Conservation (phyloP, 2,329 filamentous ascomycete genomes). For the Aspergillus arachidicola region DNA sequence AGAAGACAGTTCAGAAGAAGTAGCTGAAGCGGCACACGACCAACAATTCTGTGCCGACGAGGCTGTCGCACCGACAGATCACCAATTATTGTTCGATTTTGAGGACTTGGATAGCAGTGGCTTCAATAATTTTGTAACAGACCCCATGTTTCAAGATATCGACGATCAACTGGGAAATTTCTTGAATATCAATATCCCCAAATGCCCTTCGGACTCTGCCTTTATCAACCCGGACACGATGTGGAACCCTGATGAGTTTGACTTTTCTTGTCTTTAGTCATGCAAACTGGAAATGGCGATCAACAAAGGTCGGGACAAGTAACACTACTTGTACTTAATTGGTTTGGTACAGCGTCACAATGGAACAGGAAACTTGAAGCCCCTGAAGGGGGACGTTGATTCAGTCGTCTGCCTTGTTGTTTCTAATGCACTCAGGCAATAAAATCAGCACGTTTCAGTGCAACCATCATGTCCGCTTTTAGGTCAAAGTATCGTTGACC, state of each 20-base stretch:
- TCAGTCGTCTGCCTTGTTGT: no score
- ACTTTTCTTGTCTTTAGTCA: neutral
- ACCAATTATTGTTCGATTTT: neutral
- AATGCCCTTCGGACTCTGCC: slow-evolving; percentile 7
- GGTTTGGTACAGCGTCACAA: no score
- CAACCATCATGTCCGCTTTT: no score
- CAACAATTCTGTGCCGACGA: slow-evolving; percentile 5
- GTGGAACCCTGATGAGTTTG: neutral
- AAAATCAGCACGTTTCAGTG: no score
- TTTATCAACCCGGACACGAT: slow-evolving; percentile 7
- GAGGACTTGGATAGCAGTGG: neutral
- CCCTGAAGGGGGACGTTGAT: no score
- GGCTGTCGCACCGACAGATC: neutral
- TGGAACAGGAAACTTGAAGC: no score
- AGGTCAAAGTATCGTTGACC: no score
- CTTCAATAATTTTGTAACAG: neutral
- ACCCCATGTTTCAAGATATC: slow-evolving; percentile 10
- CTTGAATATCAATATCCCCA: slow-evolving; percentile 18
- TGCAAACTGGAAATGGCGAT: no score
- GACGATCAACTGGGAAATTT: slow-evolving; percentile 19
- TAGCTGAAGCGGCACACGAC: neutral
- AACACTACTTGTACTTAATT: no score
- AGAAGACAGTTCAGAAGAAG: neutral
- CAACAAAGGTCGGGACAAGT: no score
- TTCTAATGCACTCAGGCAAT: no score